Base-by-base conservation (phyloP, 768 basidiomycete species). In the Coprinopsis marcescibilis region DNA sequence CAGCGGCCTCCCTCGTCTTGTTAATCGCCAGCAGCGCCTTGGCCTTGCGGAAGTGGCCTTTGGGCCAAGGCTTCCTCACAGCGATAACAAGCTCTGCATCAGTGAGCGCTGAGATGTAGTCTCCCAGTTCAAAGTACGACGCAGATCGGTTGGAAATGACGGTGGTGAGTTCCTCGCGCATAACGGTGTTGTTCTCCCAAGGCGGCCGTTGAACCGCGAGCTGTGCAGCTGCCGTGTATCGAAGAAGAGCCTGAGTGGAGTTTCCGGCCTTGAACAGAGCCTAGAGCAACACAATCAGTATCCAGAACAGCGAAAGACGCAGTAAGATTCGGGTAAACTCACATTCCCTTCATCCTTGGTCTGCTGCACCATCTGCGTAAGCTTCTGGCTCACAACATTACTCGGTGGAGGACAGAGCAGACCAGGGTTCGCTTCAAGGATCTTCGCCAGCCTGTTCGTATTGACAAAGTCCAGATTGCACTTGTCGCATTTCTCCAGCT, bases 311-410 rank as follows among this genome's bases (percentile, higher is more conserved):
- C 25, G 26, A 25, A 10, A 23, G 7, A 24, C n/a, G 20, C 17
- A 36, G 40, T 52, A 51, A 50, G 56, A 43, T 42, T 15, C 34
- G 25, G 11, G 20, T 1, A 14, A 44, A 72, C 89, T 59, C 59
- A 91, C 91, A 63, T 99, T 99, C 50, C 96, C 96, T 52, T 95
- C 89, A 39, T 98, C 95, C 61, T 97, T 97, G 3, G 85, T 83
- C 38, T 74, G 69, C 12, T 78, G 83, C 46, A 97, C 78, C 17
- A 80, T 75, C 53, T 83, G 78, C 0, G 86, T 77, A 15, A 95
- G 68, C 52, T 87, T 85, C 57, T 83, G 81, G 6, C 83, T 81
- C 41, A 87, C 69, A 39, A 92, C 73, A 51, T 81, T 84, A 23
- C 81, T 77, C 3, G 92, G 91, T 1, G 92, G 93, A 17, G 83